Conservation (phyloP, 2,329 filamentous ascomycete species). For the Grosmannia serpens region DNA sequence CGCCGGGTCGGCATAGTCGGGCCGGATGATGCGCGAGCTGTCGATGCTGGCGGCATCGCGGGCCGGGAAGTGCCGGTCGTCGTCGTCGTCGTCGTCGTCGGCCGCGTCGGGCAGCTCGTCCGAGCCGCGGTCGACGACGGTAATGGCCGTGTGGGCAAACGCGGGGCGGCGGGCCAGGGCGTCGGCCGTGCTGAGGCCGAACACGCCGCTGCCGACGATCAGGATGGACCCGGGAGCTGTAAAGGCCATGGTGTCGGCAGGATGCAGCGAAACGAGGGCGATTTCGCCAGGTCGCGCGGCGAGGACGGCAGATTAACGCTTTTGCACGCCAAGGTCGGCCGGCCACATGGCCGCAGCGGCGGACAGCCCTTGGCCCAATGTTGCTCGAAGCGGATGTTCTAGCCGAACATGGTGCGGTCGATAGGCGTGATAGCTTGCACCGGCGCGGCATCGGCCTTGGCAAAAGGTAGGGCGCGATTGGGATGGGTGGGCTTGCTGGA, state of each 20-base stretch:
- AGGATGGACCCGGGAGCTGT: slow-evolving; percentile 41
- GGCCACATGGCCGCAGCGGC: background rate
- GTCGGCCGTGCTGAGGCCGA: slow-evolving; percentile 51
- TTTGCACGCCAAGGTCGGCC: background rate
- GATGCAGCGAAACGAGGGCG: background rate
- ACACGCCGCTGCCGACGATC: slow-evolving; percentile 58
- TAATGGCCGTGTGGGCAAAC: slow-evolving; percentile 43
- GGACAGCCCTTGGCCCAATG: background rate
- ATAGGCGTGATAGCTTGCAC: background rate
- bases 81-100: slow-evolving; percentile 3
- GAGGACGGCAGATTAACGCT: background rate
- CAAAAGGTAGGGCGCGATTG: background rate
- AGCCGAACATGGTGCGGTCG: background rate
- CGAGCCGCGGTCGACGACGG: slow-evolving; percentile 44
- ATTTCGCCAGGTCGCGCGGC: background rate
- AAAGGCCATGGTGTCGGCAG: slow-evolving; percentile 11
- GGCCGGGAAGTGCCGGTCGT: slow-evolving; percentile 40
- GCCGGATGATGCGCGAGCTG: slow-evolving; percentile 50
- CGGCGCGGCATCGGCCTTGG: background rate
- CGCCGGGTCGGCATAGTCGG: slow-evolving; percentile 70
- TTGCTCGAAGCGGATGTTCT: background rate
- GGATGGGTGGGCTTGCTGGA: background rate
- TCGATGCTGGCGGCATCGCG: slow-evolving; percentile 51
- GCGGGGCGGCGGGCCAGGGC: slow-evolving; percentile 52
- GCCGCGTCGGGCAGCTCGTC: background rate